Percentiles rank a stretch among this genome's conserved stretches.
Conservation (phyloP, 1,139 yeast species). For the Yamadazyma siamensis region DNA sequence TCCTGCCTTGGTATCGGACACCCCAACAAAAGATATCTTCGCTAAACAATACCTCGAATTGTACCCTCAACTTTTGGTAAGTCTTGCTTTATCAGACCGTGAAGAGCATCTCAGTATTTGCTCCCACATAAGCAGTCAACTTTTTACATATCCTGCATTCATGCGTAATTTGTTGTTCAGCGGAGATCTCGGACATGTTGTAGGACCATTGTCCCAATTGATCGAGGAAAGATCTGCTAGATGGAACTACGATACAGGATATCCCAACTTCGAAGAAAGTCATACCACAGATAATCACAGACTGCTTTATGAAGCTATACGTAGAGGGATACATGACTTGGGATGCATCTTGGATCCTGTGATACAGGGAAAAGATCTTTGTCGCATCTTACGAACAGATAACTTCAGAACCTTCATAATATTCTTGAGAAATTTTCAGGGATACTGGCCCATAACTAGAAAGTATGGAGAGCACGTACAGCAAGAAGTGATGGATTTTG, state of each 20-base stretch:
- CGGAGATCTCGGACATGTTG: slow-evolving; percentile 35
- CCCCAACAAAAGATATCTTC: slow-evolving; percentile 42
- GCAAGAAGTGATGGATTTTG: slow-evolving; percentile 48
- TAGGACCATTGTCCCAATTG: slow-evolving; percentile 47
- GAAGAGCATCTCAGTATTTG: slow-evolving; percentile 60
- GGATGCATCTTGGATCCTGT: slow-evolving; percentile 41
- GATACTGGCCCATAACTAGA: slow-evolving; percentile 51
- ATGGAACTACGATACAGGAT: slow-evolving; percentile 25
- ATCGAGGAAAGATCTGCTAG: slow-evolving; percentile 37
- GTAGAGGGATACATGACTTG: slow-evolving; percentile 39
- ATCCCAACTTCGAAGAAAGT: slow-evolving; percentile 27
- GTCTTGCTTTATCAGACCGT: slow-evolving; percentile 52
- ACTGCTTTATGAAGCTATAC: slow-evolving; percentile 29
- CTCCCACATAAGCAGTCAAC: slow-evolving; percentile 55
- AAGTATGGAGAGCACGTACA: slow-evolving; percentile 70
- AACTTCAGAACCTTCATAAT: slow-evolving; percentile 37
- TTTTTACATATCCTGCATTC: slow-evolving; percentile 63
- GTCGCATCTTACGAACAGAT: slow-evolving; percentile 22
- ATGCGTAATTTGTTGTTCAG: slow-evolving; percentile 38
- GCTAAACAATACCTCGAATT: slow-evolving; percentile 52
- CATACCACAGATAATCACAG: slow-evolving; percentile 17
- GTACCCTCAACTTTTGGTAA: slow-evolving; percentile 50
- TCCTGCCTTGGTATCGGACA: slow-evolving; percentile 52
- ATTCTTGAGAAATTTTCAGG: slow-evolving; percentile 52
- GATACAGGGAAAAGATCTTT: slow-evolving; percentile 15